These are phyloP conservation scores for Mychonastes homosphaera DNA, from an alignment of 139 green algal species.

Conservation along the genomic window DNA sequence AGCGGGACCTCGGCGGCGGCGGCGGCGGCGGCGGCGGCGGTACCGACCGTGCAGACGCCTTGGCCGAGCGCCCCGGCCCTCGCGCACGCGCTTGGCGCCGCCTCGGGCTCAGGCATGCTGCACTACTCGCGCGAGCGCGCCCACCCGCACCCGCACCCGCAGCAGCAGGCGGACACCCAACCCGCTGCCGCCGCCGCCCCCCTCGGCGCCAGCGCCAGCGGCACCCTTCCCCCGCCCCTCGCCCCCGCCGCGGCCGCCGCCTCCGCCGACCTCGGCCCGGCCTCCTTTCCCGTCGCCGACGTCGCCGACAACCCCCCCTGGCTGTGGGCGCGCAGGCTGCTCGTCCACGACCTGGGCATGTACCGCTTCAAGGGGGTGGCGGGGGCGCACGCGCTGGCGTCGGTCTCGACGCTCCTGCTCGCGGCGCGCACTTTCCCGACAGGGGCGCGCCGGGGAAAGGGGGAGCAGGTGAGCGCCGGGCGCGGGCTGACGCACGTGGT, in stretches of 20 bases:
- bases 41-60: too few species aligned
- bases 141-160: not conserved
- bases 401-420: slow-evolving; percentile 17
- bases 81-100: not conserved
- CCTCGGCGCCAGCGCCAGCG: not conserved
- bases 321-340: slow-evolving; percentile 18
- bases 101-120: not conserved
- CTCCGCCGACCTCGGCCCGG: not conserved
- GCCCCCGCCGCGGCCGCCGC: not conserved
- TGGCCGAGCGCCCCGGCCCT: not conserved
- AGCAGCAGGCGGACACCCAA: not conserved
- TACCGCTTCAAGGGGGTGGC: slow-evolving; percentile 41
- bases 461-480: slow-evolving; percentile 22
- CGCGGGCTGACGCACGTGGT: slow-evolving; percentile 21
- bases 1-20: too few species aligned
- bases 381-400: slow-evolving; percentile 28
- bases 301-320: not conserved
- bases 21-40: too few species aligned
- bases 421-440: slow-evolving; percentile 25
- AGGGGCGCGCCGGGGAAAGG: slow-evolving; percentile 28
- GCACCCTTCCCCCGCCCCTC: not conserved
- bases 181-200: too few species aligned
- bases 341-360: slow-evolving; percentile 22
- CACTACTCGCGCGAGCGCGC: not conserved
- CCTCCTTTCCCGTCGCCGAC: not conserved